Base-by-base conservation (phyloP, 2,329 filamentous ascomycete species). In the Colletotrichum euphorbiae region DNA sequence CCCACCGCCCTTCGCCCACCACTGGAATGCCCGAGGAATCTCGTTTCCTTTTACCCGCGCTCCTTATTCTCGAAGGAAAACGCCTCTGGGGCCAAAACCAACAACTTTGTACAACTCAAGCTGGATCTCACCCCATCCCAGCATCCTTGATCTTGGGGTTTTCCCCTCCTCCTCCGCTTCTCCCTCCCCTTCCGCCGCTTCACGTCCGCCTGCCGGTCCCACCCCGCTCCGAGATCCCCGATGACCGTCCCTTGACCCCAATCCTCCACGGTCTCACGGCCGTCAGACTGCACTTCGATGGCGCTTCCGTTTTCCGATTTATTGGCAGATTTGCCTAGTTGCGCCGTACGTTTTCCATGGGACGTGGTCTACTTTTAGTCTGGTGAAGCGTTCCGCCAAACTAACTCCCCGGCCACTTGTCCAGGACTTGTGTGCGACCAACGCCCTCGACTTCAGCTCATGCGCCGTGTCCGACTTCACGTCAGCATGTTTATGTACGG, bases 381-480 rank as follows among this genome's bases (percentile, higher is more conserved):
- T 31, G 12, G 7, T 3, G 24, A 6, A 28, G 24, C 5, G 28
- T 4, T 4, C 6, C 11, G 28, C 13, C 12, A 12, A 5, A 54
- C 31, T 36, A 21, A 54, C 13, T 11, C 6, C 28, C 50, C 5
- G 2, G 11, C 15, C 1, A 9, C 12, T 33, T 2, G 9, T 40
- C 17, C 42, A 68, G 66, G 15, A 21, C n/a, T 48, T 61, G 11
- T 68, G 66, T 36, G 21, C 50, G 8, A 24, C 45, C n/a, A 43
- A 68, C 19, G 66, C 54, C 8, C 46, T 60, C 38, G 55, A 65
- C 19, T 42, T 59, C 15, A 66, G 61, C 4, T 40, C 40, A 7
- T 68, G 66, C 42, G 66, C 54, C 2, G 61, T 50, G 31, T 9
- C 31, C 21, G 51, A 66, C 17, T 31, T 65, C n/a, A 55, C 54